phyloP scores from a whole-genome alignment of 345 rosid genomes.

The Draba incana region DNA sequence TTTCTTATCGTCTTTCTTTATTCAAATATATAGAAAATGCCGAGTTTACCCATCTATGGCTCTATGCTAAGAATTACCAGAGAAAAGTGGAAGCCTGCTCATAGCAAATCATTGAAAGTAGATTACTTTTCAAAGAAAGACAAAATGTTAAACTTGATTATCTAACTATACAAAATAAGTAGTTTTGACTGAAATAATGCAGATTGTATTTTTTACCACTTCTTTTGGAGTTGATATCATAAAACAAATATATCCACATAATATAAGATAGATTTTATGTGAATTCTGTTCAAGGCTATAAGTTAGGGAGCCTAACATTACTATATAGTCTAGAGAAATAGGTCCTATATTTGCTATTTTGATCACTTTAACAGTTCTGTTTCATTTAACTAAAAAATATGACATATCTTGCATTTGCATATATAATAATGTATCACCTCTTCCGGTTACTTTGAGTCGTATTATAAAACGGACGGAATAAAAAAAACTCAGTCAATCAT shows the following conservation, averaged over 20 bases:
- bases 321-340: slow-evolving; percentile 30
- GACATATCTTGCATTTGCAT: slow-evolving; percentile 3
- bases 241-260: slow-evolving; percentile 19
- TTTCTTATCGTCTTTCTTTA: slow-evolving; percentile 3
- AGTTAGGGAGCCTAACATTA: slow-evolving; percentile 36
- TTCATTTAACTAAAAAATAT: slow-evolving; percentile 2
- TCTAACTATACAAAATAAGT: slow-evolving; percentile 23
- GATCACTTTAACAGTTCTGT: slow-evolving; percentile 22
- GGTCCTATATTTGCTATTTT: slow-evolving; percentile 25
- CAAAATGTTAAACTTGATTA: slow-evolving; percentile 37
- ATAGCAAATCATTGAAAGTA: slow-evolving; percentile 32
- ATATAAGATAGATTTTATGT: slow-evolving; percentile 18
- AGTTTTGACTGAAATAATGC: slow-evolving; percentile 36
- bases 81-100: slow-evolving; percentile 41
- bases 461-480: not conserved
- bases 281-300: slow-evolving; percentile 22
- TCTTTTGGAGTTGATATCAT: slow-evolving; percentile 24
- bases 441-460: slow-evolving; percentile 16
- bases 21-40: slow-evolving; percentile 1
- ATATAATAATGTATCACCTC: slow-evolving; percentile 8
- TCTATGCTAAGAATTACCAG: slow-evolving; percentile 9
- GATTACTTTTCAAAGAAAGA: slow-evolving; percentile 38
- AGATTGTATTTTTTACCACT: slow-evolving; percentile 13
- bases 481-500: slow-evolving; percentile 13
- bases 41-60: slow-evolving; percentile 23